Base-by-base conservation (phyloP, 345 rosid species). In the Theobroma cacao region DNA sequence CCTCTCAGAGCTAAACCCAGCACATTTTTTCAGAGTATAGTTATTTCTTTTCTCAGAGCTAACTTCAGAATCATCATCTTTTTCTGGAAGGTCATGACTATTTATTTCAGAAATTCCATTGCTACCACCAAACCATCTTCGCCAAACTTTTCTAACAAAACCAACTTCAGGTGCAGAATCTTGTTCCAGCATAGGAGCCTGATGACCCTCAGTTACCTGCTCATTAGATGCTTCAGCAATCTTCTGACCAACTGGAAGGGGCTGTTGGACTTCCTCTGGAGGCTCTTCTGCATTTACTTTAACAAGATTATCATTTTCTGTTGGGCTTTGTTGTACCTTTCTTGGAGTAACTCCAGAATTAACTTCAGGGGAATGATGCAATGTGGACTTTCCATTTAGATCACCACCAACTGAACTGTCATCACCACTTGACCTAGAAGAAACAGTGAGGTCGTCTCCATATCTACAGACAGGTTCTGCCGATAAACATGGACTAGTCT, bases 91-190 rank as follows among this genome's bases (percentile, higher is more conserved):
- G 41, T 70, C 78, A 61, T 58, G 47, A 79, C 72, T 31, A 77
- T 81, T 78, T 52, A 50, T 76, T 34, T 76, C 76, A 67, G 83
- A 75, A 78, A 24, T 36, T 10, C 50, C 77, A 69, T 79, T 72
- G 20, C 50, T 64, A 31, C 81, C 64, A 9, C 88, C 91, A 82
- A 78, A 91, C 90, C 89, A 91, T 72, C 72, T 75, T 75, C 41
- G 82, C 90, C 89, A 78, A 26, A 87, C 47, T 80, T 78, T 89
- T 69, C 81, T 86, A 58, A 88, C 59, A 78, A 89, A 47, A 5
- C 63, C 84, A 60, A 79, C 80, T 66, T 84, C 82, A 79, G 85
- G 68, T 30, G 62, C 22, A 67, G 94, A 81, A 72, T 62, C 84
- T 70, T 75, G 74, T 74, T 79, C 78, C 76, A 36, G 59, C n/a